These are phyloP conservation scores for Tetragonia tetragonoides DNA, from an alignment of 148 eudicot species.

Conservation along the genomic window DNA sequence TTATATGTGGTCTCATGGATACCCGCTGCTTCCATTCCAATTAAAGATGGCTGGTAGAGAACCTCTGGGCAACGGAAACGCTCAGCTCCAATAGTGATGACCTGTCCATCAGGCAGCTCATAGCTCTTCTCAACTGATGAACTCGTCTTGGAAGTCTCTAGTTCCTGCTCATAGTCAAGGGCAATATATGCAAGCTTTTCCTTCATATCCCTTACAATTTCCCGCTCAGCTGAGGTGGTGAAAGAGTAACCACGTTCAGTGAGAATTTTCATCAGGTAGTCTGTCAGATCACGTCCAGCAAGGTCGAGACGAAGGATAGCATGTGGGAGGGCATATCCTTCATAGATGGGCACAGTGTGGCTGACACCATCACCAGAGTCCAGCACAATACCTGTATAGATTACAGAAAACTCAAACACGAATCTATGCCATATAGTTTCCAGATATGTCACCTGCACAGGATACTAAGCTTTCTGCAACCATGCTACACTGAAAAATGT, in stretches of 20 bases:
- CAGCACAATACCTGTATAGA: constrained; percentile 66
- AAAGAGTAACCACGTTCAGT: constrained; percentile 86
- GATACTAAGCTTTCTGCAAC: neutral
- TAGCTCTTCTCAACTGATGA: constrained; percentile 52
- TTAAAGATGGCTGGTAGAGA: constrained; percentile 48
- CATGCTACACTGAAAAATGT: too few relatives aligned
- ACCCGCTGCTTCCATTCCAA: constrained; percentile 78
- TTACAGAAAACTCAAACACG: constrained; percentile 1
- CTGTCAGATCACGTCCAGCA: constrained; percentile 87
- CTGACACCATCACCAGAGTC: constrained; percentile 93
- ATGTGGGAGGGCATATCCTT: constrained; percentile 79
- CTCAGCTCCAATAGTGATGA: constrained; percentile 54
- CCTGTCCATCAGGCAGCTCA: constrained; percentile 53
- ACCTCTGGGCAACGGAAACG: constrained; percentile 53
- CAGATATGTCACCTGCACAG: neutral
- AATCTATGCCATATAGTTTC: neutral
- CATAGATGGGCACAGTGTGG: constrained; percentile 81
- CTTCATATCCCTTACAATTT: constrained; percentile 79
- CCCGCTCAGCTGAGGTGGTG: constrained; percentile 87
- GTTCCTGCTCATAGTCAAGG: constrained; percentile 53
- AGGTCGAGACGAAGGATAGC: constrained; percentile 84
- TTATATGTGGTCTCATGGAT: constrained; percentile 87
- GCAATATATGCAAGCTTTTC: constrained; percentile 53
- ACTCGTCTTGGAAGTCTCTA: constrained; percentile 44
- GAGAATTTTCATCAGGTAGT: constrained; percentile 75